Conservation (phyloP, 169 alveolate genomes). For the Cryptosporidium meleagridis region DNA sequence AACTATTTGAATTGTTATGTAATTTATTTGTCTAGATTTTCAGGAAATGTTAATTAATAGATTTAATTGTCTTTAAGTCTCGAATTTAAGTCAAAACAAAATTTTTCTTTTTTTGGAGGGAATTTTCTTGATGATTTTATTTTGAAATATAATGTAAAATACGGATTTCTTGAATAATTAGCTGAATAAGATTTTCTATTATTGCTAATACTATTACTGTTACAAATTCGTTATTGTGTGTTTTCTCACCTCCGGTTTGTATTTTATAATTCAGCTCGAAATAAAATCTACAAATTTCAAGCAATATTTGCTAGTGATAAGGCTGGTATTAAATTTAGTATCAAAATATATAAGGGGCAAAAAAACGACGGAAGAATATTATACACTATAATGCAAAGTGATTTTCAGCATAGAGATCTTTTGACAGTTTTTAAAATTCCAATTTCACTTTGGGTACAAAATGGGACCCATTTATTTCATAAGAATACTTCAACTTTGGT, state of each 20-base stretch:
- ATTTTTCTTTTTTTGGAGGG: not conserved
- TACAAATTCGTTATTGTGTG: too few relatives aligned
- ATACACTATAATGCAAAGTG: not conserved
- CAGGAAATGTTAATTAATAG: slow-evolving; percentile 3
- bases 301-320: not conserved
- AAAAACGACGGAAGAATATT: not conserved
- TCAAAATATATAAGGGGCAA: not conserved
- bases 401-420: not conserved
- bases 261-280: too few relatives aligned
- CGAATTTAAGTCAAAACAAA: not conserved
- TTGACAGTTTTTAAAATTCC: slow-evolving; percentile 11
- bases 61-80: not conserved
- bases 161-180: too few relatives aligned
- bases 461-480: slow-evolving; percentile 26
- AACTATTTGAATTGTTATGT: not conserved
- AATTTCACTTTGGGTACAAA: slow-evolving; percentile 17
- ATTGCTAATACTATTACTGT: not conserved
- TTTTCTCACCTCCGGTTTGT: not conserved
- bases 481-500: slow-evolving; percentile 8
- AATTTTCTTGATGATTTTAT: not conserved
- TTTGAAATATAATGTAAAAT: not conserved
- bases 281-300: too few relatives aligned
- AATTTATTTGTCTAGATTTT: not conserved
- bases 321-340: not conserved
- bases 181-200: not conserved